Evolutionary conservation across 306 rosid genomes (phyloP), one percentile per base, ranked within the genome.

Genomic region (Luffa aegyptiaca): DNA sequence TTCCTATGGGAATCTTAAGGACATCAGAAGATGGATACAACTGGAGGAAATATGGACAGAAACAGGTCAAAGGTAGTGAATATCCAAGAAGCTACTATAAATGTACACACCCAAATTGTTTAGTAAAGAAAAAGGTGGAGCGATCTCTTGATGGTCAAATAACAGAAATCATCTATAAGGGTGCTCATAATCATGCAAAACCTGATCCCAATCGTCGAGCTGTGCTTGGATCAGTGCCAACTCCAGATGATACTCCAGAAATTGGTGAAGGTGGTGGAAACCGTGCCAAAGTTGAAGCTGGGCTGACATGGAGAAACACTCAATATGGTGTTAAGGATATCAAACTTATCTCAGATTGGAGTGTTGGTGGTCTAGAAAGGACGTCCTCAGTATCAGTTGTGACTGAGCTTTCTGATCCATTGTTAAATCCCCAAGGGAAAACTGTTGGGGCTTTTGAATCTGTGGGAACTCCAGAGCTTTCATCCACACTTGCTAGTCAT

Each of bases 31-130:
- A 94, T 81, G 97, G 96, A 75, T 94, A 92, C 81, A 94, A 90
- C 69, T 94, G 98, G 98, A 92, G 96, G 66, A 94, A 94, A 85
- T 94, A 94, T 80, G 98, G 98, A 33, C 98, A 94, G 76, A 94
- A 94, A 81, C 97, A 92, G 85, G 98, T 94, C 1, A 94, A 92
- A 80, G 97, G 98, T 8, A 90, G 97, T 74, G 97, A 92, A 84
- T 94, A 88, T 86, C 98, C 97, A 6, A 88, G 98, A 77, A 94
- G 98, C 84, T 94, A 94, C 78, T 94, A 90, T 49, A 94, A 92
- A 85, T 94, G 98, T 65, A 92, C 96, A 5, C 84, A 89, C 59
- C 84, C 92, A 76, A 90, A 83, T 82, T 94, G 98, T 82, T 88
- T 5, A 63, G 98, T 94, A 85, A 94, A 90, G 97, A 92, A 94